These are phyloP conservation scores for Diplotaxis tenuifolia DNA, from an alignment of 345 rosid species.

Conservation along the genomic window DNA sequence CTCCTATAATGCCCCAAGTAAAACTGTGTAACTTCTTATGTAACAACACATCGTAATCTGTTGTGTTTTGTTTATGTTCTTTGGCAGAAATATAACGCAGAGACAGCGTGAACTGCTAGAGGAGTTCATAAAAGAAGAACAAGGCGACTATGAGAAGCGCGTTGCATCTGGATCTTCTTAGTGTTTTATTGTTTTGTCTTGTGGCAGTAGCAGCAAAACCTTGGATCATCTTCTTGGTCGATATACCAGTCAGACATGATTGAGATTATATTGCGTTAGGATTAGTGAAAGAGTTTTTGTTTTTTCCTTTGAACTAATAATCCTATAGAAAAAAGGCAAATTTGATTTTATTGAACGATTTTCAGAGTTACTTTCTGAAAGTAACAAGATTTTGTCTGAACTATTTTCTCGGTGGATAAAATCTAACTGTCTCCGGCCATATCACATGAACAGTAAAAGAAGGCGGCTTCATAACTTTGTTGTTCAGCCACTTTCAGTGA, in stretches of 20 bases:
- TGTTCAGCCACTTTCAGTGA: too few relatives aligned
- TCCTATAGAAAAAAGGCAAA: background rate
- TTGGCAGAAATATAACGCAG: conserved; percentile 66
- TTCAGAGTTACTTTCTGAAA: background rate
- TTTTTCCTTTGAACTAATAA: background rate
- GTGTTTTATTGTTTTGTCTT: background rate
- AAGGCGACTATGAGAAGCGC: conserved; percentile 62
- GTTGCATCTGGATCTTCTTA: conserved; percentile 77
- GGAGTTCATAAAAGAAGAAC: conserved; percentile 92
- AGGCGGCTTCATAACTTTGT: background rate
- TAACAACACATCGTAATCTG: background rate
- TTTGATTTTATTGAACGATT: background rate
- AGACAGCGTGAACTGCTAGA: conserved; percentile 90
- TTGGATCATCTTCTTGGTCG: background rate
- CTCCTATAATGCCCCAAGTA: background rate
- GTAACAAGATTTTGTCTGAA: background rate
- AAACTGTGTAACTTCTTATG: background rate
- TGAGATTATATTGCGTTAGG: conserved; percentile 19
- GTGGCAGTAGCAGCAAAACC: conserved; percentile 6
- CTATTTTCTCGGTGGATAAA: background rate
- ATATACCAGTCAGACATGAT: conserved; percentile 16
- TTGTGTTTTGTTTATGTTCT: background rate
- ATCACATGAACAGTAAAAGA: background rate
- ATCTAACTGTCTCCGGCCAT: conserved; percentile 34
- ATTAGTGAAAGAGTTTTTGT: conserved; percentile 19